Evolutionary conservation across 148 eudicot genomes (phyloP).

Genomic region (Talinum fruticosum): DNA sequence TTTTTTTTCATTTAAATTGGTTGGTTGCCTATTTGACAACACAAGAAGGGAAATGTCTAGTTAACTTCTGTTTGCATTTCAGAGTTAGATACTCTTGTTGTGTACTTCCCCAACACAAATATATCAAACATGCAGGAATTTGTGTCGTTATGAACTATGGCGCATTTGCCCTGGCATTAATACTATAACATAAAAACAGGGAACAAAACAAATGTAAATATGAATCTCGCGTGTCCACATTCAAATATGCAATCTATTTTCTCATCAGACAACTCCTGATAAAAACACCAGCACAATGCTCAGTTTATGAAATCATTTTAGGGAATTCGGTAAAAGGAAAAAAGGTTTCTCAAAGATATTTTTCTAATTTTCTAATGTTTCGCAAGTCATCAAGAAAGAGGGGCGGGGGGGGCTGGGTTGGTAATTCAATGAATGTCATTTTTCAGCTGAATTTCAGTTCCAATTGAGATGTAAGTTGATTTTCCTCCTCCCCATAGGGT

Average conservation of each 20-base stretch:
- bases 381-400: too few relatives aligned
- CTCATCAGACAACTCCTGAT: not conserved
- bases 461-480: not conserved
- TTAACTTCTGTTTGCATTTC: too few relatives aligned
- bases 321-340: not conserved
- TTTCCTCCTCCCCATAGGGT: not conserved
- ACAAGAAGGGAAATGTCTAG: too few relatives aligned
- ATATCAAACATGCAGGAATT: too few relatives aligned
- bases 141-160: too few relatives aligned
- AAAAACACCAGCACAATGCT: not conserved
- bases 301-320: not conserved
- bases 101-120: constrained; percentile 21
- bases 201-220: not conserved
- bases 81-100: too few relatives aligned
- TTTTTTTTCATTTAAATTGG: too few relatives aligned
- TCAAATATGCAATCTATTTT: not conserved
- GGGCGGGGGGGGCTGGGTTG: too few relatives aligned
- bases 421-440: not conserved
- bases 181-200: not conserved
- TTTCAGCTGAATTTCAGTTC: not conserved
- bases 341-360: not conserved
- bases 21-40: too few relatives aligned
- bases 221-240: not conserved
- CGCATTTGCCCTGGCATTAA: too few relatives aligned
- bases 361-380: too few relatives aligned